These are phyloP conservation scores for Oryza coarctata DNA, from an alignment of 176 grass and related monocot species.

Conservation along the genomic window DNA sequence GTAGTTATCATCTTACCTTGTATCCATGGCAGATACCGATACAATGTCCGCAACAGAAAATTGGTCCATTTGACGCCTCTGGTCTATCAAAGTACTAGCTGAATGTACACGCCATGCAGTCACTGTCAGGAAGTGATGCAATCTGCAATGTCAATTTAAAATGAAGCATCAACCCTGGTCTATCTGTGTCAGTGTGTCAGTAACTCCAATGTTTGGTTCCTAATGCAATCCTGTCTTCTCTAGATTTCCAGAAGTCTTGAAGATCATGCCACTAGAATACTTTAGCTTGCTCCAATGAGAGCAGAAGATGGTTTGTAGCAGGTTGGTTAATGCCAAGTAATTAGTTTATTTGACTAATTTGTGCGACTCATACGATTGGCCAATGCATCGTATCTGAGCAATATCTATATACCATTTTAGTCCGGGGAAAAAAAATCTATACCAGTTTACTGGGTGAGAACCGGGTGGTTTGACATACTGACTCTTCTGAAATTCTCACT, in stretches of 20 bases:
- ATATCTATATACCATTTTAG: too few species aligned
- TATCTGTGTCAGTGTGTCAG: background rate
- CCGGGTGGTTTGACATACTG: background rate
- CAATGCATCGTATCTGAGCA: too few species aligned
- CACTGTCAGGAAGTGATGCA: background rate
- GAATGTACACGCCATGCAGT: background rate
- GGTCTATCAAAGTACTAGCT: background rate
- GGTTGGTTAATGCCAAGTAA: background rate
- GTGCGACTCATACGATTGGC: too few species aligned
- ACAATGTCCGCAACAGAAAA: background rate
- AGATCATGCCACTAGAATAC: background rate
- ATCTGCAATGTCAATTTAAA: background rate
- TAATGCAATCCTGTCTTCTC: background rate
- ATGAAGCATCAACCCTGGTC: background rate
- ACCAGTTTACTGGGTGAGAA: background rate
- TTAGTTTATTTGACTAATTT: too few species aligned
- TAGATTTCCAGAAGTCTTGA: background rate
- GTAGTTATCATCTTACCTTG: background rate
- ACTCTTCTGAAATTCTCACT: background rate
- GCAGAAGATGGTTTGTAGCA: background rate
- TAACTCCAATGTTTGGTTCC: background rate
- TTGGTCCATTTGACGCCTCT: background rate
- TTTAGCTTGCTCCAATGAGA: background rate
- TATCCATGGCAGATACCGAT: background rate
- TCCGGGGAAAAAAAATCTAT: background rate